Evolutionary conservation across 768 basidiomycete species (phyloP), one percentile per base, ranked within the genome.

Genomic region (Tulasnella sp.): DNA sequence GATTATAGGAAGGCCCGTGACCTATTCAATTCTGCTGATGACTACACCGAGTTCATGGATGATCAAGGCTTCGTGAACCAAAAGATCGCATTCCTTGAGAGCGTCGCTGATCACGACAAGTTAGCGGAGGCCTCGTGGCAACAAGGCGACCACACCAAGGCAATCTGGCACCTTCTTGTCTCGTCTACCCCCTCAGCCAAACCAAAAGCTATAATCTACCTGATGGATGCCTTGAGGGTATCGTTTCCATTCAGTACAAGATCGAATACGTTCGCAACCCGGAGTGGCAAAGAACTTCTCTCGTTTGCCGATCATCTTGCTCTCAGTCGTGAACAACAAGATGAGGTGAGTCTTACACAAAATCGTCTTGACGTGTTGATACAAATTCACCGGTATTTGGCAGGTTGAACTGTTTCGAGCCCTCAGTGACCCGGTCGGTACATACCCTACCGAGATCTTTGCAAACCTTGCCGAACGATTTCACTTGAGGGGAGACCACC

Each of bases 11-110:
- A 75, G 65, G 74, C 73, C 21, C 53, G 68, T 54, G 60, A 66
- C 6, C 64, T 84, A 2, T 85, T 85, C 58, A 59, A 69, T 0
- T 69, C 73, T 0, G 67, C 72, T 0, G 76, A 83, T 19, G 77
- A 81, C 19, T 71, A 72, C 17, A 60, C 81, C n/a, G 73, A 75
- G 35, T 85, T 79, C 58, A 69, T 80, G 15, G 75, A 81, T 53
- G 73, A 77, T 3, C 72, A 73, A 41, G 75, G 75, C 34, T 66
- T 84, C 5, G 76, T 79, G 61, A 58, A 70, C 11, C 74, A 77
- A 6, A 77, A 71, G 6, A 75, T 75, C 0, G 65, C 67, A 0
- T 61, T 83, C 6, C 68, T 81, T 11, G 69, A 71, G 27, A 66
- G 67, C 3, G 68, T 73, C 9, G 74, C 72, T 12, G 69, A 71